Evolutionary conservation across 257 asterid species (phyloP), one percentile per base, ranked within the genome.

Genomic region (Mitragyna speciosa): DNA sequence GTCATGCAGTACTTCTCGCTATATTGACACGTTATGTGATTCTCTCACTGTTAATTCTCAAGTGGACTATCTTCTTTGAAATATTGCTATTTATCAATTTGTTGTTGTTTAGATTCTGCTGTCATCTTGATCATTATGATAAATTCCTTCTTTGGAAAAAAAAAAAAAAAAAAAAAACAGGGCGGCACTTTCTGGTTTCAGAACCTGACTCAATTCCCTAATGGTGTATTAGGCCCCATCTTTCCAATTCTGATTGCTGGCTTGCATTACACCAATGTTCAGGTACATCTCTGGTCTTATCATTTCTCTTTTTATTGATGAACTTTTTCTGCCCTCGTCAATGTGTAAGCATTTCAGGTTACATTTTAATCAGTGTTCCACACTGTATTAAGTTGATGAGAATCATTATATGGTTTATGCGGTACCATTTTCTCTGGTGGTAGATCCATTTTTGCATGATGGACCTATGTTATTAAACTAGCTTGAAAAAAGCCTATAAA

Each of bases 171-270:
- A 36, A 73, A 54, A 59, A 85, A 83, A 74, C 91, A 95, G 99
- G 99, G 98, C 69, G 99, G 99, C 52, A 65, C 79, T 63, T 83
- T 94, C 67, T 96, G 99, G 98, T 96, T 96, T 88, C 95, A 90
- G 85, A 88, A 94, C 84, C 87, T 96, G 89, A 90, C 93, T 22
- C 97, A 91, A 73, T 86, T 77, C 82, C 92, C 98, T 63, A 93
- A 85, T 64, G 97, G 97, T 65, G 83, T 36, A 65, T 82, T 89
- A 79, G 99, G 99, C 81, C 94, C 95, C 52, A 84, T 91, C 78
- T 75, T 96, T 80, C 99, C 99, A 79, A 81, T 94, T 67, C 39
- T 89, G 73, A 89, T 94, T 74, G 93, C 92, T 28, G 92, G 88
- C 68, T 84, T 96, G 91, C 96, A 96, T 91, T 88, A 88, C 76